Evolutionary conservation across 176 grass and related monocot genomes (phyloP).

Genomic region (maize (Zea mays)): Zm-B73-REFERENCE-NAM-5.0 NC_050102.1:97716501-97717000

Average conservation of each 20-base stretch:
- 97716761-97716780: constrained; percentile 1
- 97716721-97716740: constrained; percentile 25
- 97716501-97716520: constrained; percentile 99
- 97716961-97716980: constrained; percentile 83
- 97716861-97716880: constrained; percentile 89
- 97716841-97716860: constrained; percentile 74
- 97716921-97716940: constrained; percentile 78
- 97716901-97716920: constrained; percentile 91
- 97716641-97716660: constrained; percentile 64
- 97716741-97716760: constrained; percentile 7
- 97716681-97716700: constrained; percentile 97
- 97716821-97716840: constrained; percentile 97
- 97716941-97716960: constrained; percentile 94
- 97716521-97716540: constrained; percentile 83
- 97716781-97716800: constrained; percentile 35
- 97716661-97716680: constrained; percentile 97
- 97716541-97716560: constrained; percentile 98
- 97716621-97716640: constrained; percentile 59
- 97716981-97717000: constrained; percentile 97
- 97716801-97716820: constrained; percentile 94
- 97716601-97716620: constrained; percentile 71
- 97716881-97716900: constrained; percentile 87
- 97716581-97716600: constrained; percentile 95
- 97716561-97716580: constrained; percentile 89
- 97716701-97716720: constrained; percentile 51